Base-by-base conservation (phyloP, 257 asterid genomes). In the Scutellaria barbata region DNA sequence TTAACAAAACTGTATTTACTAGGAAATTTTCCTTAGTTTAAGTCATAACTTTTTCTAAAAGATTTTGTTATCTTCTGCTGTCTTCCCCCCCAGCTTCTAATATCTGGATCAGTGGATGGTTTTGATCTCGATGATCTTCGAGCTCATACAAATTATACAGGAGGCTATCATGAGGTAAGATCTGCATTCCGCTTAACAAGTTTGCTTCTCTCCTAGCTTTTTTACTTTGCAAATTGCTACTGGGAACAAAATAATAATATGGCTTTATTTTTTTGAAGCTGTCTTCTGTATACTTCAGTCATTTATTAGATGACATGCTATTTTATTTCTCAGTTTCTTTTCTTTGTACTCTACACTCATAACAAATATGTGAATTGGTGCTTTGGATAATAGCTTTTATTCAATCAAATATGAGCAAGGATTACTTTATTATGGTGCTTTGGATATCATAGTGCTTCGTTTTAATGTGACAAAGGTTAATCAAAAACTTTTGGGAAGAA, bases 61-160 rank as follows among this genome's bases (percentile, higher is more conserved):
- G 45, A 33, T 45, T 30, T 39, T 65, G 22, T 66, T 63, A 25
- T 30, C 66, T 71, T 63, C 50, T 65, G 40, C 42, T 5, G 0
- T 53, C 84, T 89, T 98, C 99, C 43, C 50, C 43, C 46, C 57
- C 85, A 95, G 99, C 99, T 95, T 85, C 82, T 95, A 64, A 95
- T 95, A 67, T 87, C 98, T 73, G 99, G 99, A 74, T 83, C 99
- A 33, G 84, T 85, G 70, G 99, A 95, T 80, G 98, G 96, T 51
- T 76, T 88, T 81, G 92, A 92, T 80, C 61, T 95, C 59, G 90
- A 87, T 72, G 96, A 95, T 81, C 96, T 95, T 79, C 92, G 83
- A 83, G 85, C 84, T 63, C 82, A 92, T 81, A 82, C 97, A 64
- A 86, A 83, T 69, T 95, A 95, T 76, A 69, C 96, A 14, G 99